Conservation (phyloP, 192 early-diverging fungal species). For the Podila verticillata region DNA sequence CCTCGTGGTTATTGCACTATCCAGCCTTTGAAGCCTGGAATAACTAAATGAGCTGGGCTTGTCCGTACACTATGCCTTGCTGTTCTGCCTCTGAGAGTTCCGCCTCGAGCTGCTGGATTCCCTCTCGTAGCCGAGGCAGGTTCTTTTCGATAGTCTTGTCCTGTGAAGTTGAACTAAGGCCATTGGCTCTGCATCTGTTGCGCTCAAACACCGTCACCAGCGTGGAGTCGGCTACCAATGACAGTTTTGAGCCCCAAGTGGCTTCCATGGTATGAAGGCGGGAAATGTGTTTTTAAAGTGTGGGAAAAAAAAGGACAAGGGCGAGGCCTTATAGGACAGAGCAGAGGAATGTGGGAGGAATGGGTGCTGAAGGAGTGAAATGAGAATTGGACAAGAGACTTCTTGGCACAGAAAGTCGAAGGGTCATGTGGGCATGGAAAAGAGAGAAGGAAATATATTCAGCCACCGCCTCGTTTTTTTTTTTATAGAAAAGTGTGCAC, state of each 20-base stretch:
- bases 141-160: constrained; percentile 65
- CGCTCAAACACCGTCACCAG: constrained; percentile 63
- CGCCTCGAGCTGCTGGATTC: constrained; percentile 62
- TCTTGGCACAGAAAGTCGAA: constrained; percentile 4
- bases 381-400: not conserved
- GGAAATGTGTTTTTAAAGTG: not conserved
- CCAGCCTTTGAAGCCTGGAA: too few relatives aligned
- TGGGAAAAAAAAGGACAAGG: too few relatives aligned
- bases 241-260: constrained; percentile 54
- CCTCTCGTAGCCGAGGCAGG: constrained; percentile 58
- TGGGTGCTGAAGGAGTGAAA: not conserved
- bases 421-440: not conserved
- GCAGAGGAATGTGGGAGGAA: not conserved
- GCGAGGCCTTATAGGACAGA: not conserved
- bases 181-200: constrained; percentile 59
- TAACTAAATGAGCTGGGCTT: too few relatives aligned
- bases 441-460: too few relatives aligned
- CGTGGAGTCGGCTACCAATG: constrained; percentile 67
- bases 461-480: too few relatives aligned
- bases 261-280: constrained; percentile 20
- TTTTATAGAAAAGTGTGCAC: too few relatives aligned
- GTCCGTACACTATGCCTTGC: constrained; percentile 57
- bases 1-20: too few relatives aligned
- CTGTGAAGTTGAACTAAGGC: constrained; percentile 61
- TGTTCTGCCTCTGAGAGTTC: constrained; percentile 67